A percentile compares a stretch with the other conserved stretches of the same genome.
Conservation (phyloP, 2,329 filamentous ascomycete genomes). For the Fusarium multiceps region DNA sequence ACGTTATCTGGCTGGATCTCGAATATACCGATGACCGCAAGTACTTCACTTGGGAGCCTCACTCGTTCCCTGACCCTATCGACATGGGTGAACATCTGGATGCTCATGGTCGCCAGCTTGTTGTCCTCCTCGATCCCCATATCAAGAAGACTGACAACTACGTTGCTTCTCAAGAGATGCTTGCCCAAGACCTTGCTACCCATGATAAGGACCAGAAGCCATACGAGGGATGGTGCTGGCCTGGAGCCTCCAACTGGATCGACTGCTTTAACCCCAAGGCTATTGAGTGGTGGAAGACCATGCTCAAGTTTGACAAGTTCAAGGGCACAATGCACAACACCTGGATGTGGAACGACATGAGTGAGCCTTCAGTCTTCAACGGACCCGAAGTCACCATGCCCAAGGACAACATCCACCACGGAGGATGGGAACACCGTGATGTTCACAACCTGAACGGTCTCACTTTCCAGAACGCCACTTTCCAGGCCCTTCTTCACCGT, state of each 20-base stretch:
- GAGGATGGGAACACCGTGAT: constrained; percentile 95
- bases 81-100: constrained; percentile 91
- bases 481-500: constrained; percentile 82
- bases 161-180: constrained; percentile 80
- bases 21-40: constrained; percentile 98
- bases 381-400: constrained; percentile 98
- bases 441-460: constrained; percentile 96
- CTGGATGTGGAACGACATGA: constrained; percentile 99
- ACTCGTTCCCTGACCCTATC: constrained; percentile 87
- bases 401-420: constrained; percentile 94
- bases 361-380: constrained; percentile 98
- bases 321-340: constrained; percentile 87
- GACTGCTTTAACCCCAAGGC: constrained; percentile 96
- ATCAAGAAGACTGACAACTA: constrained; percentile 93
- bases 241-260: constrained; percentile 94
- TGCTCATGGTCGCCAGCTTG: constrained; percentile 86
- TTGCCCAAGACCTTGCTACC: constrained; percentile 83
- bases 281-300: constrained; percentile 86
- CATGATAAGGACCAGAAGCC: constrained; percentile 89
- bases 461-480: constrained; percentile 95
- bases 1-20: constrained; percentile 98
- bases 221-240: constrained; percentile 99
- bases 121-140: constrained; percentile 95
- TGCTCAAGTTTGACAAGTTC: constrained; percentile 91
- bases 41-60: constrained; percentile 96